Evolutionary conservation across 2,329 filamentous ascomycete species (phyloP), one percentile per base, ranked within the genome.

Genomic region (Fusarium virguliforme): DNA sequence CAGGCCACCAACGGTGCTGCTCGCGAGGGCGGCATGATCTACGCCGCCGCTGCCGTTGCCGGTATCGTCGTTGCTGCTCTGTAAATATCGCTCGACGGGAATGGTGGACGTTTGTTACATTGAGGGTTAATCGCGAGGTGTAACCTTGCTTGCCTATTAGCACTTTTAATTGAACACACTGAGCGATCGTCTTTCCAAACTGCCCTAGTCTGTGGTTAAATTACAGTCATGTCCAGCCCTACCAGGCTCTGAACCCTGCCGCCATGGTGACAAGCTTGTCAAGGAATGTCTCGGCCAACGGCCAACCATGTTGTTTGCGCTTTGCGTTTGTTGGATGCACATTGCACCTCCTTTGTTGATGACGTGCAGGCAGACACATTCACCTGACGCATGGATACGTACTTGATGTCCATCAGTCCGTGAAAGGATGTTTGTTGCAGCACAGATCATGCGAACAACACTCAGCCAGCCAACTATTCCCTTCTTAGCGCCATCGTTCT

Each of bases 31-130:
- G 79, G 71, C 53, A 72, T 78, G 67, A 74, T 73, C 58, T 61
- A 78, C 56, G 78, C 77, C 5, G 79, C 75, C n/a, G 61, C 77
- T 13, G 79, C 74, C 15, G 78, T 74, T 57, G 78, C 74, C 28
- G 77, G 77, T 34, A 38, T 80, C 43, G 72, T 74, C 59, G 77
- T 72, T 63, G 74, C 71, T 64, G 72, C 76, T 46, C 68, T 80
- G 71, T 79, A 79, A 76, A 60, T 30, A 24, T n/a, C n/a, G 13
- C 28, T 54, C 32, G 51, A 54, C 13, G 22, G 10, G 13, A 13
- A 13, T 22, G 15, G 30, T 22, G 48, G 48, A 53, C 18, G 10
- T 22, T 9, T 28, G 41, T 32, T 53, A 53, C 50, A 53, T 53
- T 53, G 51, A 32, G 26, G 51, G 51, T 37, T 54, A 13, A 37